A percentile compares a stretch with the other conserved stretches of the same genome.
phyloP scores from a whole-genome alignment of 208 protist genomes.

The Phytomonas sp. region DNA sequence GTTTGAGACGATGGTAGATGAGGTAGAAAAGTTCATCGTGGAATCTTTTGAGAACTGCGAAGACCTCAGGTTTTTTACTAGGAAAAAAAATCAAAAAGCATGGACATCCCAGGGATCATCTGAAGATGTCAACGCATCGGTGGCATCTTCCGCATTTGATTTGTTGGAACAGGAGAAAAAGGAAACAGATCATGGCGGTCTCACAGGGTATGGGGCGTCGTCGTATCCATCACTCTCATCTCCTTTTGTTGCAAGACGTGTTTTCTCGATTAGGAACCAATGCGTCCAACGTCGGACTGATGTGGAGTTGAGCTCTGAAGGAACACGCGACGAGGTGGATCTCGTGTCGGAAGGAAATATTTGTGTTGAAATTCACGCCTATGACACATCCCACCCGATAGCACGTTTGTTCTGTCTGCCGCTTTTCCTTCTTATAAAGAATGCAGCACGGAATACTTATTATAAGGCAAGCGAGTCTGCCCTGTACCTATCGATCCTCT shows the following conservation, averaged over 20 bases:
- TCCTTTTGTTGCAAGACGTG: slow-evolving; percentile 2
- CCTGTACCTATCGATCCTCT: slow-evolving; percentile 66
- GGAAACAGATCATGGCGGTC: background rate
- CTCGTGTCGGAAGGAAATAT: background rate
- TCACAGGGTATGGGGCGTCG: background rate
- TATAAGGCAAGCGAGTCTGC: slow-evolving; percentile 46
- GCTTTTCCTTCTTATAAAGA: slow-evolving; percentile 62
- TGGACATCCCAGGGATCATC: background rate
- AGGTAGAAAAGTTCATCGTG: slow-evolving; percentile 45
- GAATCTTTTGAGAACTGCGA: background rate
- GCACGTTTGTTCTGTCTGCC: slow-evolving; percentile 46
- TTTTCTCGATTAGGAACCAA: background rate
- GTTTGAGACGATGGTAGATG: slow-evolving; percentile 50
- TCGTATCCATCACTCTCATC: background rate
- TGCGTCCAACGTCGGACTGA: background rate
- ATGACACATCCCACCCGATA: slow-evolving; percentile 41
- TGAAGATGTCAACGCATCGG: background rate
- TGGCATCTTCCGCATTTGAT: background rate
- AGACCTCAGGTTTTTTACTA: background rate
- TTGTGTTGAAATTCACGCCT: slow-evolving; percentile 58
- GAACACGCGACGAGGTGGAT: background rate
- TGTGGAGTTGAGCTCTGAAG: background rate
- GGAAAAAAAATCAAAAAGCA: background rate
- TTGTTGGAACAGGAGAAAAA: background rate
- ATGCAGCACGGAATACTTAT: slow-evolving; percentile 16